Evolutionary conservation across 345 rosid genomes (phyloP).

Genomic region (Syzygium aqueum): DNA sequence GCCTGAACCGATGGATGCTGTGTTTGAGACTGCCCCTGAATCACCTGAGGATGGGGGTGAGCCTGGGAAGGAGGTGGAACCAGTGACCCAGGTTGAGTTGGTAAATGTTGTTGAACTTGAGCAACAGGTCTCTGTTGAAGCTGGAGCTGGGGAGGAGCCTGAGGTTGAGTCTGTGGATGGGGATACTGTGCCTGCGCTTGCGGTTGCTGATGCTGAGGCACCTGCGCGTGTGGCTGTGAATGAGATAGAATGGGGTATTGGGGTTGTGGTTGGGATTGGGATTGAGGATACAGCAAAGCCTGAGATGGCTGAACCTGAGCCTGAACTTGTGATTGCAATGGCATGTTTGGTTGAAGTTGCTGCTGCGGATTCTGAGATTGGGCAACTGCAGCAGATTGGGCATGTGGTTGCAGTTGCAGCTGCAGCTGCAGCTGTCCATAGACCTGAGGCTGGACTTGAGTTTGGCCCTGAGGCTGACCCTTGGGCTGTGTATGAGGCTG

Average conservation of each 20-base stretch:
- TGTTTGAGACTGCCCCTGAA: conserved; percentile 19
- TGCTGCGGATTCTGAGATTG: conserved; percentile 23
- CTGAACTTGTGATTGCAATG: conserved; percentile 29
- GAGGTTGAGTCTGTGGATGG: conserved; percentile 21
- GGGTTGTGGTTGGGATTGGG: conserved; percentile 8
- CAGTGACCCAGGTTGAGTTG: conserved; percentile 4
- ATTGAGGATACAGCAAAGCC: conserved; percentile 15
- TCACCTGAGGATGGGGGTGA: conserved; percentile 12
- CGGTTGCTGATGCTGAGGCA: conserved; percentile 39
- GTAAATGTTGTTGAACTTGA: conserved; percentile 18
- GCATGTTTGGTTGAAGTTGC: conserved; percentile 15
- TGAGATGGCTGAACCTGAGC: conserved; percentile 25
- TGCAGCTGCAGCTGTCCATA: conserved; percentile 9
- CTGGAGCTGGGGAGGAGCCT: conserved; percentile 15
- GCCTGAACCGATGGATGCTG: conserved; percentile 27
- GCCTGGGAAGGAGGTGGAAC: conserved; percentile 15
- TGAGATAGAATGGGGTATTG: conserved; percentile 22
- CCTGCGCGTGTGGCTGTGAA: conserved; percentile 10
- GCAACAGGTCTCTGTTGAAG: conserved; percentile 16
- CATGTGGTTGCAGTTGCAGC: conserved; percentile 14
- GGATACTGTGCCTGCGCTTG: conserved; percentile 15
- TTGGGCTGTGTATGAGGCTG: background rate
- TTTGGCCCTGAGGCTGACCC: conserved; percentile 1
- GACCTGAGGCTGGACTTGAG: conserved; percentile 2
- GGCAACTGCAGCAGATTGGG: conserved; percentile 7